Base-by-base conservation (phyloP, 345 rosid genomes). In the Arabidopsis suecica region DNA sequence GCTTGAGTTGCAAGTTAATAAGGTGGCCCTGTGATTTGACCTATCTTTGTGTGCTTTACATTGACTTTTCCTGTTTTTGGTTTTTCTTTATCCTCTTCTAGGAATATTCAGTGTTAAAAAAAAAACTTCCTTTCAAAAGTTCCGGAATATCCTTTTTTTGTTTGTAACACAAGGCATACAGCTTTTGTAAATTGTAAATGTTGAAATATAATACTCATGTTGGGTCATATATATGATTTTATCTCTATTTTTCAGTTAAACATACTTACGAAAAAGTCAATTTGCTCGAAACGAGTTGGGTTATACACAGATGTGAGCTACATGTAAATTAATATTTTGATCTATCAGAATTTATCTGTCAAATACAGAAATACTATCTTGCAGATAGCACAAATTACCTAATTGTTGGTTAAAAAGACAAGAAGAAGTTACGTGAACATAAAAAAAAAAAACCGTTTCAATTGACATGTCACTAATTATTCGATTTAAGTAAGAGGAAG, bases 151-250 rank as follows among this genome's bases (percentile, higher is more conserved):
- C 36, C 65, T 44, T 74, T 57, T 44, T 74, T 57, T 37, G 49
- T 64, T 23, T 55, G 58, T 64, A 73, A 42, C 11, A 25, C 68
- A 9, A 36, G 3, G 73, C 56, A 32, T 69, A 50, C n/a, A 47
- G 12, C 53, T 50, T 51, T 5, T 57, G 78, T 74, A 25, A 65
- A 65, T 37, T 74, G 78, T 57, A 66, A 41, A 65, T 59, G 42
- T 18, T 48, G 60, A 57, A 44, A 16, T 48, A 58, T 58, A 36
- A 57, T 65, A 65, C 49, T 18, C 57, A 12, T 45, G 9, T 28
- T 65, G 32, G 18, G 38, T n/a, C 38, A 2, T 45, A 3, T 28
- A 25, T 22, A 63, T 33, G 41, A 45, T 47, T 47, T 6, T 34
- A 47, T 25, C 11, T 55, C 32, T 55, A 11, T 6, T 3, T 57